These are phyloP conservation scores for Capniomyces stellatus DNA, from an alignment of 371 early-diverging fungal species.

Conservation along the genomic window DNA sequence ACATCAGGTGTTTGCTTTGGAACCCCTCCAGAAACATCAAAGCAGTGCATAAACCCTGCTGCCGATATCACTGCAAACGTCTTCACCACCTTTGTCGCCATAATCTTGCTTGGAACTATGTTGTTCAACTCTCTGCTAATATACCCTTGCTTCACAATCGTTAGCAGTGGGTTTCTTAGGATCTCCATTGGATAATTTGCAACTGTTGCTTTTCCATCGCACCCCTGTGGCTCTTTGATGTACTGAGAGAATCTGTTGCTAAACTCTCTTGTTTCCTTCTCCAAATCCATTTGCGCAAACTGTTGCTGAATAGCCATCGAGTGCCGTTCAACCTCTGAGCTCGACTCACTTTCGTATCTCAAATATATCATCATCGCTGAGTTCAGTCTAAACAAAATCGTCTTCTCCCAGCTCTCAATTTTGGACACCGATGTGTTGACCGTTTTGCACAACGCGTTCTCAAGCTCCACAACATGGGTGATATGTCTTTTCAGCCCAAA, in stretches of 20 bases:
- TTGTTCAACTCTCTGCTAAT: background rate
- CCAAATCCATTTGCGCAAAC: background rate
- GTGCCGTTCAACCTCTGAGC: background rate
- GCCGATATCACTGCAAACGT: background rate
- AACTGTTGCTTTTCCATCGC: background rate
- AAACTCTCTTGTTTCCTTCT: background rate
- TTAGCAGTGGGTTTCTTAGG: background rate
- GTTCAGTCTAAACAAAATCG: background rate
- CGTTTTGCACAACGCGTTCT: background rate
- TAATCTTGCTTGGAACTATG: background rate
- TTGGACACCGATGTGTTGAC: background rate
- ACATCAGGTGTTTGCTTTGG: background rate
- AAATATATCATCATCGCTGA: background rate
- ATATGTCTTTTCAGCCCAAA: background rate
- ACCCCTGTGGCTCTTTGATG: background rate
- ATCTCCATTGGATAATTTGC: background rate
- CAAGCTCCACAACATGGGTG: background rate
- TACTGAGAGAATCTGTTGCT: background rate
- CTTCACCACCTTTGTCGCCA: background rate
- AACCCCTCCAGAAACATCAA: background rate
- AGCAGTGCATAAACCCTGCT: slow-evolving; percentile 1
- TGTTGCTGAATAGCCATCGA: background rate
- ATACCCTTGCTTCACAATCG: background rate
- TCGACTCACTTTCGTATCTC: background rate
- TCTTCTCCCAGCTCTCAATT: background rate